phyloP scores from a whole-genome alignment of 164 flowering plant species.

The Hamamelis virginiana region DNA sequence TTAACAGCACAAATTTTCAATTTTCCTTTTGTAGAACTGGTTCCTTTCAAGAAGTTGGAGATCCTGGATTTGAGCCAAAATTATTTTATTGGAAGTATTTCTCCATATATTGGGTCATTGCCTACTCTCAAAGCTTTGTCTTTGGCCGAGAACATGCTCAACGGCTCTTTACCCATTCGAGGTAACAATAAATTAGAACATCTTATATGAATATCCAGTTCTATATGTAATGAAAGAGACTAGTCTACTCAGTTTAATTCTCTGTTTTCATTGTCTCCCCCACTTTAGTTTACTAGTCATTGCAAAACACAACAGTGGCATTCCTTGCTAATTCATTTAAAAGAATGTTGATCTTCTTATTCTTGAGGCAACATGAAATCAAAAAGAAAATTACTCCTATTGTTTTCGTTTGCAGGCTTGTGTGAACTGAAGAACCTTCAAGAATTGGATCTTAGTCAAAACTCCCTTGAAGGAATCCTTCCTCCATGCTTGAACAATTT shows the following conservation, averaged over 20 bases:
- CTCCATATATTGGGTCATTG: not conserved
- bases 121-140: slow-evolving; percentile 6
- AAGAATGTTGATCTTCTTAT: not conserved
- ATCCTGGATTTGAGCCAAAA: slow-evolving; percentile 12
- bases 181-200: slow-evolving; percentile 5
- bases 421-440: not conserved
- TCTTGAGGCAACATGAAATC: no score
- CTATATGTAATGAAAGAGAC: no score
- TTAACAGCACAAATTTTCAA: not conserved
- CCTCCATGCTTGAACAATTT: not conserved
- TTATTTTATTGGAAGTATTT: not conserved
- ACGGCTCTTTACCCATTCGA: slow-evolving; percentile 9
- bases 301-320: not conserved
- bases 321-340: not conserved
- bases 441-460: not conserved
- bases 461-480: not conserved
- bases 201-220: no score
- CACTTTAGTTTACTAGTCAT: not conserved
- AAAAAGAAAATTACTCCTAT: not conserved
- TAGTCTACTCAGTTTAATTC: no score
- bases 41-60: slow-evolving; percentile 3
- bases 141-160: slow-evolving; percentile 1
- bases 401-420: not conserved
- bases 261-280: not conserved
- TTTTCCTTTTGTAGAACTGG: not conserved